Percentiles rank a stretch among this genome's conserved stretches.
Evolutionary conservation across 2,329 filamentous ascomycete genomes (phyloP).

Genomic region (Venturia aucupariae): DNA sequence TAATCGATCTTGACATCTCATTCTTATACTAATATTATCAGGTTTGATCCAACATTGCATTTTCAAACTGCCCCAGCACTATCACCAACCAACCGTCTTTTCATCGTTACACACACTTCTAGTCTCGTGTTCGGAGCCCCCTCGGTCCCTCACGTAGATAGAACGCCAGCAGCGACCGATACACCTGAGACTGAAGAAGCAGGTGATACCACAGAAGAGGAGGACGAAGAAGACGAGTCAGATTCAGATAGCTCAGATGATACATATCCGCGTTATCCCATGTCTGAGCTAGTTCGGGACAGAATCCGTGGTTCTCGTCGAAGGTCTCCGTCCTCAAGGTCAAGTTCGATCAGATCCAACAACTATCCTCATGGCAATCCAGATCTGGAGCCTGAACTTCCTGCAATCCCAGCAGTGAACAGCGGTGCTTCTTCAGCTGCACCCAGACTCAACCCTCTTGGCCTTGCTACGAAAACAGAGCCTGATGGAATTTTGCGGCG

Average conservation of each 20-base stretch:
- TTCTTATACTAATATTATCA: not conserved
- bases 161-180: not conserved
- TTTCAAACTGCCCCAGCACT: not conserved
- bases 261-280: not conserved
- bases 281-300: not conserved
- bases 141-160: not conserved
- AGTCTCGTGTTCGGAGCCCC: not conserved
- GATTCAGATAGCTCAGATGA: not conserved
- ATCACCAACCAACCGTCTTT: not conserved
- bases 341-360: not conserved
- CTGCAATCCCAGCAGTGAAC: not conserved
- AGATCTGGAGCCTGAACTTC: not conserved
- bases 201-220: not conserved
- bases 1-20: not conserved
- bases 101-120: not conserved
- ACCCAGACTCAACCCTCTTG: not conserved
- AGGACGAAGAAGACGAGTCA: not conserved
- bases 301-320: not conserved
- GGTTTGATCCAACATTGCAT: not conserved
- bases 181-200: not conserved
- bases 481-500: not conserved
- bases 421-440: not conserved
- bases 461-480: not conserved
- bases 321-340: not conserved
- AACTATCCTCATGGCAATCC: not conserved